Conservation (phyloP, 768 basidiomycete genomes). For the Gloeopeniophorella convolvens region DNA sequence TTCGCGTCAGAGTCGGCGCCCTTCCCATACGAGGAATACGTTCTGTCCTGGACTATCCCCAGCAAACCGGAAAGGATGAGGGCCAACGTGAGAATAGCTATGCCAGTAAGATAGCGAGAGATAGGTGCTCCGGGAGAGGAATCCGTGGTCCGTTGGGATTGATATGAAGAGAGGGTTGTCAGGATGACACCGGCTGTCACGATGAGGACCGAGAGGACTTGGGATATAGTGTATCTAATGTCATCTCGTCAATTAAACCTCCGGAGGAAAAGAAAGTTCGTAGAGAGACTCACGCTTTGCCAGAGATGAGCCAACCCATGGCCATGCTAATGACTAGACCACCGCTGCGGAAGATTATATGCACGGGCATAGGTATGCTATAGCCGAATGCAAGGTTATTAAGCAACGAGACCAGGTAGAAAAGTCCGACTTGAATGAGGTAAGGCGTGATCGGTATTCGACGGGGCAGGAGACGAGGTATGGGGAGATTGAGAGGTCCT, state of each 20-base stretch:
- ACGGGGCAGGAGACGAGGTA: conserved; percentile 51
- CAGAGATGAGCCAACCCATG: conserved; percentile 61
- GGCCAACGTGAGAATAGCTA: conserved; percentile 66
- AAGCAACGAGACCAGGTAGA: conserved; percentile 70
- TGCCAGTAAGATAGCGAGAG: conserved; percentile 58
- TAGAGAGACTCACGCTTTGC: conserved; percentile 51
- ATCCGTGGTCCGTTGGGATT: conserved; percentile 1
- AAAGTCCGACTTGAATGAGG: conserved; percentile 73
- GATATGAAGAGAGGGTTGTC: conserved; percentile 71
- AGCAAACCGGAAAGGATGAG: conserved; percentile 76
- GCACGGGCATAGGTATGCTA: conserved; percentile 82
- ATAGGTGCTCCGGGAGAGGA: conserved; percentile 21
- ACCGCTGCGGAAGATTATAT: conserved; percentile 91
- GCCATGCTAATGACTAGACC: conserved; percentile 81
- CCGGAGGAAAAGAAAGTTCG: conserved; percentile 1
- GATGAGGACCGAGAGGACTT: conserved; percentile 69
- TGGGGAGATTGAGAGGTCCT: conserved; percentile 7
- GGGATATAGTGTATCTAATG: conserved; percentile 50
- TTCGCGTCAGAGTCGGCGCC: not conserved
- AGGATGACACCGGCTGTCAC: conserved; percentile 75
- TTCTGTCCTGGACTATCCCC: conserved; percentile 80
- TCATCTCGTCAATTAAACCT: conserved; percentile 3
- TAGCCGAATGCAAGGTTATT: conserved; percentile 92
- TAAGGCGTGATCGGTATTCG: conserved; percentile 69
- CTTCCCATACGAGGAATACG: conserved; percentile 46